Percentiles rank a stretch among this genome's conserved stretches.
Conservation (phyloP, 768 basidiomycete genomes). For the Sarcomyxa edulis region DNA sequence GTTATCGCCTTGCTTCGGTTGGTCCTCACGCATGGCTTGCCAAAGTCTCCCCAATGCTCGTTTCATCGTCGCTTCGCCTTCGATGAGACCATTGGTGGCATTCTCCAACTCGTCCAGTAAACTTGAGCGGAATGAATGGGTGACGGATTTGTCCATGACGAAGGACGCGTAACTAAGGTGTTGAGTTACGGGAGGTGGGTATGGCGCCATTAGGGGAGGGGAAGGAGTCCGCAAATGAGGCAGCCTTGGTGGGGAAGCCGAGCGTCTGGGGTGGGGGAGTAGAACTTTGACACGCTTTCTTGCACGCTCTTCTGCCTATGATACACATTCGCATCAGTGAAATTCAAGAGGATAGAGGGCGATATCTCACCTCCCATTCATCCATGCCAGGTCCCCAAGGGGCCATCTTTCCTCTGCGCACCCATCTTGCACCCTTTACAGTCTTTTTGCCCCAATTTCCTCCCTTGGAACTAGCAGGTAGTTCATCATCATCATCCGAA, state of each 20-base stretch:
- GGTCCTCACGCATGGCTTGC: conserved; percentile 77
- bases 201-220: conserved; percentile 74
- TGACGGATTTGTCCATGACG: conserved; percentile 80
- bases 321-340: conserved; percentile 9
- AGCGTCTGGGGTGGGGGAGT: conserved; percentile 55
- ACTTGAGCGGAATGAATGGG: conserved; percentile 76
- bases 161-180: conserved; percentile 80
- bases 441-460: conserved; percentile 88
- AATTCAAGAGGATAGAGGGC: conserved; percentile 2
- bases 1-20: conserved; percentile 26
- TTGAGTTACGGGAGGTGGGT: conserved; percentile 58
- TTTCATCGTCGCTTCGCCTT: conserved; percentile 71
- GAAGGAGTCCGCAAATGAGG: conserved; percentile 75
- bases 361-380: conserved; percentile 71
- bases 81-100: conserved; percentile 78
- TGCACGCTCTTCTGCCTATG: conserved; percentile 76
- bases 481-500: conserved; percentile 60
- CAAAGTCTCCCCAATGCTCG: conserved; percentile 75
- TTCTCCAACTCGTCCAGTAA: conserved; percentile 76
- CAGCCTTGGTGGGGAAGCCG: conserved; percentile 66
- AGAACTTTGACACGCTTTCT: conserved; percentile 72
- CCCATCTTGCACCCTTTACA: conserved; percentile 72
- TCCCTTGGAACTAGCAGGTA: conserved; percentile 36
- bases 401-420: conserved; percentile 75
- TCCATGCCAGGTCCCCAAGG: conserved; percentile 82